Evolutionary conservation across 257 asterid species (phyloP), one percentile per base, ranked within the genome.

Genomic region (Datura wrightii): DNA sequence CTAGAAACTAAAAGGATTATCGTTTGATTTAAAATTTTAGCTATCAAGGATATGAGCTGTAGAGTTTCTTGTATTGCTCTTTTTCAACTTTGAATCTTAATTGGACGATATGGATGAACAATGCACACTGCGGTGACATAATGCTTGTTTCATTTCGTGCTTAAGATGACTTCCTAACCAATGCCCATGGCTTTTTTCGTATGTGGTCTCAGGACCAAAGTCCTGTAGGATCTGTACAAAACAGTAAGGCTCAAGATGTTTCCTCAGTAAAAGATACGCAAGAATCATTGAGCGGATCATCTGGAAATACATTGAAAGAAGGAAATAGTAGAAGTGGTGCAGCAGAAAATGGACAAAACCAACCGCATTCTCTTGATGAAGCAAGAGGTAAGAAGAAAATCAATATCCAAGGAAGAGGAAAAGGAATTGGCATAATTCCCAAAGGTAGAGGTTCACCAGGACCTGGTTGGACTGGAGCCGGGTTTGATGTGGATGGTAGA

Each of bases 391-490:
- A 89, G 90, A 95, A 92, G 90, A 94, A 93, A 87, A 79, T 81
- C 69, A 83, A 74, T 50, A 60, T 89, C 85, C 97, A 94, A 70
- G 98, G 97, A 80, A 91, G 91, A 86, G 96, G 90, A 79, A 92
- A 88, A 66, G 97, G 97, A 84, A 89, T 91, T 10, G 97, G 97
- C 66, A 95, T 94, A 87, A 89, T 93, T 37, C 92, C 94, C 10
- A 94, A 93, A 89, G 91, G 96, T 84, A 90, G 95, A 87, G 93
- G 90, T 83, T 88, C 93, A 71, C 86, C 91, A 53, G 82, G 88
- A 50, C 89, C 97, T 79, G 97, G 97, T 82, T 95, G 98, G 99
- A 95, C 95, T 4, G 97, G 99, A 54, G 93, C 99, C 72, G 98
- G 97, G 84, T 94, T 95, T 88, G 97, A 95, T 85, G 97, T 94